Conservation (phyloP, 495 filamentous ascomycete species). For the Lepidopterella palustris region DNA sequence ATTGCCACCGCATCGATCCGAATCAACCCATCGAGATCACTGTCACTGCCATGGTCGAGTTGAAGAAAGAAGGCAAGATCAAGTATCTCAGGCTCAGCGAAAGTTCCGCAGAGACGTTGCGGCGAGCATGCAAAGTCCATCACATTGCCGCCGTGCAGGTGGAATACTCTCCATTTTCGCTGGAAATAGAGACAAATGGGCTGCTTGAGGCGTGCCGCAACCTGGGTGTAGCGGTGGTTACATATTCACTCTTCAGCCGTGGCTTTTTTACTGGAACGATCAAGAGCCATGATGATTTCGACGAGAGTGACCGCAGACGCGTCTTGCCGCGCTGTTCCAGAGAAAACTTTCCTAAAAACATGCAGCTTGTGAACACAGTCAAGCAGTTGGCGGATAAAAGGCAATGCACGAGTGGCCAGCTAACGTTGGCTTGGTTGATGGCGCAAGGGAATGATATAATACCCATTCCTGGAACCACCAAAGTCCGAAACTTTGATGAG, state of each 20-base stretch:
- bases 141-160: constrained; percentile 56
- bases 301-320: constrained; percentile 37
- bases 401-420: constrained; percentile 35
- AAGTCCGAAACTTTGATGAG: not conserved
- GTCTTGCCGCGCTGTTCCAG: constrained; percentile 40
- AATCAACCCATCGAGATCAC: constrained; percentile 60
- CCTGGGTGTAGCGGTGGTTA: constrained; percentile 54
- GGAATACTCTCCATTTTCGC: constrained; percentile 55
- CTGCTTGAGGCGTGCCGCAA: constrained; percentile 53
- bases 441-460: not conserved
- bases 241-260: constrained; percentile 56
- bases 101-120: constrained; percentile 48
- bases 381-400: constrained; percentile 42
- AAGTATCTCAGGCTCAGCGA: constrained; percentile 56
- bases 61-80: constrained; percentile 48
- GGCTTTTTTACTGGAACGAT: constrained; percentile 52
- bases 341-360: constrained; percentile 52
- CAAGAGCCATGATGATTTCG: constrained; percentile 42
- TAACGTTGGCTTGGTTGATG: not conserved
- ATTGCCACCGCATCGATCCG: constrained; percentile 50
- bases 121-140: constrained; percentile 52
- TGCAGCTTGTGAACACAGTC: constrained; percentile 46
- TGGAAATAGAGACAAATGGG: constrained; percentile 49
- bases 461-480: not conserved
- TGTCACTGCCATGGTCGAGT: constrained; percentile 42